A percentile compares a stretch with the other conserved stretches of the same genome.
Conservation (phyloP, 2,329 filamentous ascomycete genomes). For the Metarhizium guizhouense region DNA sequence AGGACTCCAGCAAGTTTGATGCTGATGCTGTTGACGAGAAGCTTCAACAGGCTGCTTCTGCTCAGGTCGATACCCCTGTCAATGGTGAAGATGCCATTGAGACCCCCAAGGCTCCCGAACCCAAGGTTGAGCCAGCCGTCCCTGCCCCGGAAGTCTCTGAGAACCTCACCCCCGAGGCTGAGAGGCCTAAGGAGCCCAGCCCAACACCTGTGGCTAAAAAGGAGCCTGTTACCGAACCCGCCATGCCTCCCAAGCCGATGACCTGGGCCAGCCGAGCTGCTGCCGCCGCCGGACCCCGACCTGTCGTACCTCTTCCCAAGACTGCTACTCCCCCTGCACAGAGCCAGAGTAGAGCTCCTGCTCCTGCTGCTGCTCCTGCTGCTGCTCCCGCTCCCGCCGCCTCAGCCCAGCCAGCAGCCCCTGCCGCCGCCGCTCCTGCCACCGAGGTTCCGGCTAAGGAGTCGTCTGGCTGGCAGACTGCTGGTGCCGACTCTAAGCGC, state of each 20-base stretch:
- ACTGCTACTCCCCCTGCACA: conserved; percentile 42
- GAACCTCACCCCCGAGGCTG: conserved; percentile 46
- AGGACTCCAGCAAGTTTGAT: conserved; percentile 22
- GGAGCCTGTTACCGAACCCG: conserved; percentile 36
- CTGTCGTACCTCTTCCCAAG: conserved; percentile 49
- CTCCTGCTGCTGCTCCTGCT: conserved; percentile 35
- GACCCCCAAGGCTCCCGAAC: conserved; percentile 26
- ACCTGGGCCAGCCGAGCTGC: conserved; percentile 66
- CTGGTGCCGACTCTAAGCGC: conserved; percentile 73
- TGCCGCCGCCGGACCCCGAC: conserved; percentile 46
- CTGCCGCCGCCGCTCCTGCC: conserved; percentile 26
- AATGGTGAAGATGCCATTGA: conserved; percentile 12
- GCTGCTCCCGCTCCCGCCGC: conserved; percentile 29
- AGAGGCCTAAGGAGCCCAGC: conserved; percentile 58
- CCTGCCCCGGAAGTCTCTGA: conserved; percentile 43
- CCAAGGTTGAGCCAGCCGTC: conserved; percentile 11
- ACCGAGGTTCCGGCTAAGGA: conserved; percentile 42
- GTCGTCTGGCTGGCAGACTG: conserved; percentile 68
- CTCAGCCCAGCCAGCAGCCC: conserved; percentile 19
- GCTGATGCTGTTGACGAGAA: conserved; percentile 27
- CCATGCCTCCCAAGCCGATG: conserved; percentile 48
- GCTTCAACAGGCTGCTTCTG: conserved; percentile 23
- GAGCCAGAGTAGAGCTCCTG: conserved; percentile 40
- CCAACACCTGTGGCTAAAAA: conserved; percentile 44
- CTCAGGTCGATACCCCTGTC: not conserved